Conservation (phyloP, 2,329 filamentous ascomycete species). For the Hypoxylon sp. region DNA sequence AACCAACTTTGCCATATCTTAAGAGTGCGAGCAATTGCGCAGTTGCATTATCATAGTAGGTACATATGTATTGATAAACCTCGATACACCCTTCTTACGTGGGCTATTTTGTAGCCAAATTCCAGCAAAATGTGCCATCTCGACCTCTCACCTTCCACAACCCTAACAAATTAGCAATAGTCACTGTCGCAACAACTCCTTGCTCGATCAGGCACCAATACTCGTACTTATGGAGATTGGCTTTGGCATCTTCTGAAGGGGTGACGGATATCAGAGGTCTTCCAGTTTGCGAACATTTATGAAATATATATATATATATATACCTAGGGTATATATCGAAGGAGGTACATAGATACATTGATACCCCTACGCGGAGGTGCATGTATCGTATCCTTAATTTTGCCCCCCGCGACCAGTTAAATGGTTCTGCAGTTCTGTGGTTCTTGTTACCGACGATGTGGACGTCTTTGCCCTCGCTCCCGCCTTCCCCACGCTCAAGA, state of each 20-base stretch:
- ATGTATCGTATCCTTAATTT: not conserved
- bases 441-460: conserved; percentile 9
- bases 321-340: not conserved
- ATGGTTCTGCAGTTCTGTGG: not conserved
- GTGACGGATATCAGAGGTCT: not conserved
- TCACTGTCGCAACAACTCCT: conserved; percentile 1
- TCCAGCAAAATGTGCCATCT: not conserved
- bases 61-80: not conserved
- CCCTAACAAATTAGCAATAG: conserved; percentile 3
- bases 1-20: conserved; percentile 3
- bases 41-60: no score
- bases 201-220: not conserved
- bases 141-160: not conserved
- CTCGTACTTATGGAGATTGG: not conserved
- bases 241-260: not conserved
- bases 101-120: conserved; percentile 7
- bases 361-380: not conserved
- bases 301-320: not conserved
- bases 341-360: no score
- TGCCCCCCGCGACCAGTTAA: not conserved
- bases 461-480: conserved; percentile 21
- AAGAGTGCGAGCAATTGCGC: not conserved
- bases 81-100: conserved; percentile 3
- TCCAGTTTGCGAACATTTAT: not conserved
- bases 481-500: conserved; percentile 30